Conservation (phyloP, 1,139 yeast species). For the Kodamaea sp. region DNA sequence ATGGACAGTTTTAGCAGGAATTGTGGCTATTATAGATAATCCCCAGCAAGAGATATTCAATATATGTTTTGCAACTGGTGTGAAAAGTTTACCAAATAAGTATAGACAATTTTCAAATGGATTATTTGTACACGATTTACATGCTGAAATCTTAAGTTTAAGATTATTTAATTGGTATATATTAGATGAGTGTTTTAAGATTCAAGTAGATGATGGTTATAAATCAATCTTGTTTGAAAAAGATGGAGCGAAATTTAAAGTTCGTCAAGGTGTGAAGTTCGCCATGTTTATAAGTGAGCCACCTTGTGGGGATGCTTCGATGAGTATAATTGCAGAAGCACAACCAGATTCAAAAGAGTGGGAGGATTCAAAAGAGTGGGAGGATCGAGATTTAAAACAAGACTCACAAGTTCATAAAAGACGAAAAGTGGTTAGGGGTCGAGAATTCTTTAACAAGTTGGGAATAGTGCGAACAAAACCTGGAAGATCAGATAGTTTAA, state of each 20-base stretch:
- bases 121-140: constrained; percentile 72
- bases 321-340: constrained; percentile 28
- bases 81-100: constrained; percentile 66
- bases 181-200: constrained; percentile 23
- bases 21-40: constrained; percentile 45
- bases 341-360: constrained; percentile 12
- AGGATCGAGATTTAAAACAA: background rate
- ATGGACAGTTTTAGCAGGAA: constrained; percentile 82
- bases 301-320: constrained; percentile 92
- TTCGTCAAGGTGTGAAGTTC: constrained; percentile 29
- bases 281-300: constrained; percentile 72
- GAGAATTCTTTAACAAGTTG: constrained; percentile 51
- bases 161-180: constrained; percentile 59
- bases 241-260: constrained; percentile 21
- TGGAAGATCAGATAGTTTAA: constrained; percentile 72
- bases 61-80: constrained; percentile 72
- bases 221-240: constrained; percentile 19
- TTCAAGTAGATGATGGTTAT: constrained; percentile 5
- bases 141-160: constrained; percentile 77
- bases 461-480: constrained; percentile 89
- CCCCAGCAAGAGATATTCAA: constrained; percentile 24
- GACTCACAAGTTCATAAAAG: constrained; percentile 1
- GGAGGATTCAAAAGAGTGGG: constrained; percentile 4
- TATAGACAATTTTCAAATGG: constrained; percentile 48
- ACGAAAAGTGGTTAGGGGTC: constrained; percentile 46